phyloP scores from a whole-genome alignment of 345 rosid genomes.

The Mallotus nudiflorus region DNA sequence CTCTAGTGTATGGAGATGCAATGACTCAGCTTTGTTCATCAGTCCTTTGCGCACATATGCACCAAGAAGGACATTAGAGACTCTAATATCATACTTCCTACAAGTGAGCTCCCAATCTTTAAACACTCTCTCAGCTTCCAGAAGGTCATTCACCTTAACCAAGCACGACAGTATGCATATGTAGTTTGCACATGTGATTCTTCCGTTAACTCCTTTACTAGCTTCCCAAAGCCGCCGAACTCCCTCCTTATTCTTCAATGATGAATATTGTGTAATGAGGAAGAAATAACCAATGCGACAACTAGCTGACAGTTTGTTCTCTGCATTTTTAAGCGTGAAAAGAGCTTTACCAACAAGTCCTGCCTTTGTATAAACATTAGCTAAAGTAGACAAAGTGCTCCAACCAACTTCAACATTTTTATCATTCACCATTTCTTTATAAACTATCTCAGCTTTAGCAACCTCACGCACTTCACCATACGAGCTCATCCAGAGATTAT shows the following conservation, averaged over 20 bases:
- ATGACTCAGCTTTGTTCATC: slow-evolving; percentile 42
- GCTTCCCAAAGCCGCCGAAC: slow-evolving; percentile 53
- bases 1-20: slow-evolving; percentile 43
- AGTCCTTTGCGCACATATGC: slow-evolving; percentile 45
- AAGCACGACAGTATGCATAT: slow-evolving; percentile 51
- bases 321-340: slow-evolving; percentile 42
- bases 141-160: slow-evolving; percentile 44
- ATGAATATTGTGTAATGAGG: slow-evolving; percentile 44
- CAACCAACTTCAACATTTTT: slow-evolving; percentile 53
- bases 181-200: slow-evolving; percentile 53
- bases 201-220: slow-evolving; percentile 42
- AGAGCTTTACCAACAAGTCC: slow-evolving; percentile 47
- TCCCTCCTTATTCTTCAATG: slow-evolving; percentile 43
- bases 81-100: slow-evolving; percentile 49
- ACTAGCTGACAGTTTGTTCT: slow-evolving; percentile 42
- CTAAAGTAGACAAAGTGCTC: slow-evolving; percentile 54
- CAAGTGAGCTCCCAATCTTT: slow-evolving; percentile 51
- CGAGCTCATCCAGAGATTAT: slow-evolving; percentile 68
- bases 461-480: slow-evolving; percentile 32
- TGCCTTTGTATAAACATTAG: slow-evolving; percentile 47
- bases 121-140: slow-evolving; percentile 45
- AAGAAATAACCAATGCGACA: slow-evolving; percentile 51
- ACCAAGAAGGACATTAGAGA: slow-evolving; percentile 62
- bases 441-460: slow-evolving; percentile 40
- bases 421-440: slow-evolving; percentile 50